Evolutionary conservation across 2,329 filamentous ascomycete genomes (phyloP).

Genomic region (Stagonosporopsis cucurbitacearum): DNA sequence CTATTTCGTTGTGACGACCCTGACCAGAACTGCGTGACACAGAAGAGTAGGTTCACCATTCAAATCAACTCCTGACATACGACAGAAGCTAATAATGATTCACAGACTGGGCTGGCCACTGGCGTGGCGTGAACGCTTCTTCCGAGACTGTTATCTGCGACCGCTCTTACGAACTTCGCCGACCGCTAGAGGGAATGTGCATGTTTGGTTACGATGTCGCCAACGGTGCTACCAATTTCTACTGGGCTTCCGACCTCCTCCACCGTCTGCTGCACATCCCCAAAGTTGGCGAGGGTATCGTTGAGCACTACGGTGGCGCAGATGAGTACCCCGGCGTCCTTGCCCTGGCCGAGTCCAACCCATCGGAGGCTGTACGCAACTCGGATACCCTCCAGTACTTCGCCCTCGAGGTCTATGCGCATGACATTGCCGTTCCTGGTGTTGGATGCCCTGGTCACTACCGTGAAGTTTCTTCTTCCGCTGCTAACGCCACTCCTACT

Average conservation of each 20-base stretch:
- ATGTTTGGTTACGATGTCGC: slow-evolving; percentile 68
- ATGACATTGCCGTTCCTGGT: slow-evolving; percentile 68
- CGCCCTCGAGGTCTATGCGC: slow-evolving; percentile 71
- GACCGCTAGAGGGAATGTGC: slow-evolving; percentile 66
- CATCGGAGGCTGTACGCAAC: slow-evolving; percentile 61
- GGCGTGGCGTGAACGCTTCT: slow-evolving; percentile 69
- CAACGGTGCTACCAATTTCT: slow-evolving; percentile 62
- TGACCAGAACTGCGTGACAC: slow-evolving; percentile 64
- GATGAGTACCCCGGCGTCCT: slow-evolving; percentile 64
- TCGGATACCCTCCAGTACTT: slow-evolving; percentile 72
- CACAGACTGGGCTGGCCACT: slow-evolving; percentile 70
- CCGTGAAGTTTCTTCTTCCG: slow-evolving; percentile 19
- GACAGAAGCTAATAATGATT: neutral
- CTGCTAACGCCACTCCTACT: slow-evolving; percentile 7
- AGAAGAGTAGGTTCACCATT: slow-evolving; percentile 30
- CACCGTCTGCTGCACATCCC: slow-evolving; percentile 71
- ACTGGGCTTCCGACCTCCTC: slow-evolving; percentile 70
- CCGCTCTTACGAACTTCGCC: slow-evolving; percentile 64
- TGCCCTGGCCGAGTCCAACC: slow-evolving; percentile 59
- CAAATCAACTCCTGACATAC: neutral
- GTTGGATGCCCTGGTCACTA: slow-evolving; percentile 64
- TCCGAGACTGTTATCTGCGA: slow-evolving; percentile 73
- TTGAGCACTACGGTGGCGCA: slow-evolving; percentile 68
- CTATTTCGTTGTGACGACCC: slow-evolving; percentile 73
- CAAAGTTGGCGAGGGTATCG: slow-evolving; percentile 62